Percentiles rank a stretch among this genome's conserved stretches.
Evolutionary conservation across 306 rosid species (phyloP).

Genomic region (Prunus davidiana): DNA sequence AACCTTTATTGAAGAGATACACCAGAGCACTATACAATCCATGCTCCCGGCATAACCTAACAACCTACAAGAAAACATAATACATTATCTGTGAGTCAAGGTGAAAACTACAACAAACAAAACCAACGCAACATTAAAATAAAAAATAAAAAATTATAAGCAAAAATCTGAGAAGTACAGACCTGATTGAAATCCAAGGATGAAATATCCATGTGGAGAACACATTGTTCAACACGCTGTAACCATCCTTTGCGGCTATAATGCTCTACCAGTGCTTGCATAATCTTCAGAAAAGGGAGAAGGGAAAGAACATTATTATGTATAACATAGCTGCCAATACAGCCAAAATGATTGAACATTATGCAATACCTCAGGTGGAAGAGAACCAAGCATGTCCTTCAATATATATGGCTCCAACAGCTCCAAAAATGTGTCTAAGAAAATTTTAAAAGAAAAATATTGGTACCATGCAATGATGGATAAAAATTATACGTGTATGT

Average conservation of each 20-base stretch:
- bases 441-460: conserved; percentile 14
- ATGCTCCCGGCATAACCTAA: conserved; percentile 87
- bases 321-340: conserved; percentile 15
- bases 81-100: conserved; percentile 13
- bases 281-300: conserved; percentile 51
- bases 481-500: neutral
- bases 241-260: conserved; percentile 90
- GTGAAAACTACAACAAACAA: conserved; percentile 18
- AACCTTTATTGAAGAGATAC: conserved; percentile 91
- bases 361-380: conserved; percentile 89
- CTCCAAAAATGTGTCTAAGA: conserved; percentile 90
- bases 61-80: conserved; percentile 53
- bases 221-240: conserved; percentile 93
- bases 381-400: conserved; percentile 96
- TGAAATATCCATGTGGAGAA: conserved; percentile 99
- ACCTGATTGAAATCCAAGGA: conserved; percentile 99
- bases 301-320: conserved; percentile 14
- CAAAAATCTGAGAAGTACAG: conserved; percentile 26
- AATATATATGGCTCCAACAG: conserved; percentile 94
- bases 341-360: conserved; percentile 24
- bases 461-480: neutral
- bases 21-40: conserved; percentile 91
- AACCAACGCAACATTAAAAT: conserved; percentile 12
- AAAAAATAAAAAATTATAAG: conserved; percentile 1
- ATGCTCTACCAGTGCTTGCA: conserved; percentile 98